Conservation (phyloP, 768 basidiomycete species). For the Suillus subalutaceus region DNA sequence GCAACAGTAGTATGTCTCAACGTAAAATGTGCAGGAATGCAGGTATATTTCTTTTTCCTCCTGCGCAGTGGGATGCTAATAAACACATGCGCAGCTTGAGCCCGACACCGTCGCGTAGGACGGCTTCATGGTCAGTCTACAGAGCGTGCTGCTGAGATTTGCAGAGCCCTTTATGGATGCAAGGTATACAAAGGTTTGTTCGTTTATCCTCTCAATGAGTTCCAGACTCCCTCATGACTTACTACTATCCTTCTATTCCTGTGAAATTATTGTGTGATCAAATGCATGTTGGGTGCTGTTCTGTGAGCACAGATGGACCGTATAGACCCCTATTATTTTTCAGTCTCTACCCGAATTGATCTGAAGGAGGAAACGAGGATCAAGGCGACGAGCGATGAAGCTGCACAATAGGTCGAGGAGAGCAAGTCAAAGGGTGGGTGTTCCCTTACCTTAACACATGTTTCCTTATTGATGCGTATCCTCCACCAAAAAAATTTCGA, state of each 20-base stretch:
- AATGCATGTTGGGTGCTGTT: neutral
- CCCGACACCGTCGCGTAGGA: slow-evolving; percentile 85
- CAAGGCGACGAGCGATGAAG: slow-evolving; percentile 89
- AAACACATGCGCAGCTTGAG: slow-evolving; percentile 61
- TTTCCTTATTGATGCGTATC: neutral
- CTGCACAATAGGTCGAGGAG: slow-evolving; percentile 65
- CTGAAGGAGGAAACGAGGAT: slow-evolving; percentile 91
- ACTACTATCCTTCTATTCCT: neutral
- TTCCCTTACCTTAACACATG: neutral
- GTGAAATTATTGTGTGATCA: neutral
- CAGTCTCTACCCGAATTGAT: slow-evolving; percentile 70
- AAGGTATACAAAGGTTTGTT: slow-evolving; percentile 76
- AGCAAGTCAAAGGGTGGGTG: slow-evolving; percentile 50
- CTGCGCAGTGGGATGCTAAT: neutral
- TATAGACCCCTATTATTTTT: slow-evolving; percentile 84
- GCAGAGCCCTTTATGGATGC: slow-evolving; percentile 96
- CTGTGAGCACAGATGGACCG: slow-evolving; percentile 72
- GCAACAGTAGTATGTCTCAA: slow-evolving; percentile 76
- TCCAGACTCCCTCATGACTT: slow-evolving; percentile 10
- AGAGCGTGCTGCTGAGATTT: slow-evolving; percentile 79
- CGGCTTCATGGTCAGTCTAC: slow-evolving; percentile 90
- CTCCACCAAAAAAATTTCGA: neutral
- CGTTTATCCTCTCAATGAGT: neutral
- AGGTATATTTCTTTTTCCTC: slow-evolving; percentile 47
- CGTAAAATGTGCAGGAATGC: slow-evolving; percentile 86